Percentiles rank a stretch among this genome's conserved stretches.
Conservation (phyloP, 441 rosid genomes). For the Populus tomentosa region DNA sequence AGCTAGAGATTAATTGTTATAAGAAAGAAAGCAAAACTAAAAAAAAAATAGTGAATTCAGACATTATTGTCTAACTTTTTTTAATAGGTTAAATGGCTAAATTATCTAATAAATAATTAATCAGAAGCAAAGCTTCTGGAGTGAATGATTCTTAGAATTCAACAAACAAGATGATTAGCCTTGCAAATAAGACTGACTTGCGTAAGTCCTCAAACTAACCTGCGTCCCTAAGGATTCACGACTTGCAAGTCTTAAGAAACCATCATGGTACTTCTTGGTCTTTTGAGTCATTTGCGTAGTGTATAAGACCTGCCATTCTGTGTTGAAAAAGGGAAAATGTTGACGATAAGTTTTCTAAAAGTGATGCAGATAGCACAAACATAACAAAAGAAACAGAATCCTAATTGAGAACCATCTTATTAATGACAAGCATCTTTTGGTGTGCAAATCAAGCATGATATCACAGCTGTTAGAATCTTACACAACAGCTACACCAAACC, state of each 20-base stretch:
- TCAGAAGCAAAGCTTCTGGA: neutral
- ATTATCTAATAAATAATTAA: neutral
- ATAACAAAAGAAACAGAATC: neutral
- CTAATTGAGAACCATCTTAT: neutral
- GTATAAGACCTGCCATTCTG: conserved; percentile 54
- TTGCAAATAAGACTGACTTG: conserved; percentile 1
- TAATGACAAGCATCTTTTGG: neutral
- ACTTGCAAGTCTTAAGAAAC: conserved; percentile 31
- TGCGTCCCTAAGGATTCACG: conserved; percentile 39
- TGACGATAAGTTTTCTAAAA: neutral
- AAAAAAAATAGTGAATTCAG: neutral
- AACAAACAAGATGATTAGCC: conserved; percentile 11
- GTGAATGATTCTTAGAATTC: conserved; percentile 8
- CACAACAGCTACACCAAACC: neutral
- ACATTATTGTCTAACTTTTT: neutral
- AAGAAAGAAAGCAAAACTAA: neutral
- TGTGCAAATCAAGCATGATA: neutral
- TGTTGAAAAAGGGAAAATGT: conserved; percentile 6
- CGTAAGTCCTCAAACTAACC: conserved; percentile 26
- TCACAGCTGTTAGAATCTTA: neutral
- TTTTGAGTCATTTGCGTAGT: conserved; percentile 50
- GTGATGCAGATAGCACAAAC: conserved; percentile 4
- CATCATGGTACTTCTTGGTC: conserved; percentile 61
- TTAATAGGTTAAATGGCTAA: neutral
- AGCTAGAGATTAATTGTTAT: neutral